Evolutionary conservation across 495 filamentous ascomycete genomes (phyloP).

Genomic region (Penicillium taxi): DNA sequence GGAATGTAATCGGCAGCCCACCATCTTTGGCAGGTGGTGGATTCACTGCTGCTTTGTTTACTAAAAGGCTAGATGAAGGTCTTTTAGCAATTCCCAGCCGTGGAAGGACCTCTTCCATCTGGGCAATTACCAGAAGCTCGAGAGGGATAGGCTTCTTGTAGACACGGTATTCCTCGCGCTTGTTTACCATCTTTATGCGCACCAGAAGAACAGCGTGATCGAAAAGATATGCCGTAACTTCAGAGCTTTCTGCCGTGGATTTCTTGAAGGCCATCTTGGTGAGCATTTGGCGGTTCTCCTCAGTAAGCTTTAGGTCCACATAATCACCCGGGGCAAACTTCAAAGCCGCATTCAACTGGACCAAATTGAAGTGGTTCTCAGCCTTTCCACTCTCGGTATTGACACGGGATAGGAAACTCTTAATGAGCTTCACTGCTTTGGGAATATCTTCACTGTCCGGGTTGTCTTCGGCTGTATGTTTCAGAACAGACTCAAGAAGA

Average conservation of each 20-base stretch:
- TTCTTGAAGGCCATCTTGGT: constrained; percentile 93
- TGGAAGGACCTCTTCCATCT: constrained; percentile 93
- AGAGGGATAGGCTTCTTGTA: constrained; percentile 94
- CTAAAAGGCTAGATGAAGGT: constrained; percentile 79
- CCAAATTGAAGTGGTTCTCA: constrained; percentile 95
- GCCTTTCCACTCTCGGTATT: constrained; percentile 94
- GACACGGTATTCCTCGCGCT: constrained; percentile 87
- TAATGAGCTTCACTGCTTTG: constrained; percentile 73
- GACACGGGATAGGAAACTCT: constrained; percentile 77
- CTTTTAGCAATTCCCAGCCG: constrained; percentile 72
- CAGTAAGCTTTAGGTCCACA: constrained; percentile 90
- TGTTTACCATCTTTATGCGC: constrained; percentile 80
- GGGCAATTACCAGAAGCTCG: constrained; percentile 84
- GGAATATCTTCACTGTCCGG: constrained; percentile 89
- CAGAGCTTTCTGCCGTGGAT: constrained; percentile 72
- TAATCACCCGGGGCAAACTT: constrained; percentile 80
- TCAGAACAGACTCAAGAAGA: constrained; percentile 82
- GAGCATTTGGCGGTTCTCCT: constrained; percentile 85
- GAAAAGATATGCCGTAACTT: constrained; percentile 90
- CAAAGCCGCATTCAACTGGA: constrained; percentile 80
- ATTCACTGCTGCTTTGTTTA: constrained; percentile 55
- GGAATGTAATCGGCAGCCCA: constrained; percentile 87
- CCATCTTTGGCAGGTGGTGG: constrained; percentile 59
- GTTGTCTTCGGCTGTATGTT: constrained; percentile 78
- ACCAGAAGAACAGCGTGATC: constrained; percentile 92